Evolutionary conservation across 257 asterid species (phyloP), one percentile per base, ranked within the genome.

Genomic region (Linderniella brevidens): DNA sequence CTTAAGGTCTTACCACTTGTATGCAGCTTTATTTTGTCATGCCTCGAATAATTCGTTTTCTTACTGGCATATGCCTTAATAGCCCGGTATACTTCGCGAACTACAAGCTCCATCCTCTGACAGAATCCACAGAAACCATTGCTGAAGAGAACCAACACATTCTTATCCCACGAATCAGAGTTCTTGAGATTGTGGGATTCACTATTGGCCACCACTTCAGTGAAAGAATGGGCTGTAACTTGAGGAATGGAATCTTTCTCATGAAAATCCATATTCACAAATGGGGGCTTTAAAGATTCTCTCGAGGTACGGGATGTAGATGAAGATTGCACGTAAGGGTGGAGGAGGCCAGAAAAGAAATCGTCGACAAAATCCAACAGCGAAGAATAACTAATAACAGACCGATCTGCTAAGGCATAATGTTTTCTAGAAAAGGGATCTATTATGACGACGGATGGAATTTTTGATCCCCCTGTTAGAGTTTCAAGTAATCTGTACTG

Each of bases 71-170:
- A 76, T 29, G 68, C 70, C 58, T 70, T 70, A 62, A 80, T 69
- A 49, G 87, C 82, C 54, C 80, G 79, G 62, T 72, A 68, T 50
- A 77, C 92, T 79, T 88, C 98, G 59, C 95, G 98, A 59, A 88
- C 92, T 58, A 84, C 73, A 58, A 78, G 65, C 73, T 88, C 95
- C 92, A 77, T 79, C 73, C 94, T 76, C 68, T 76, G 94, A 71
- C 98, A 88, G 76, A 88, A 84, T 18, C 94, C 94, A 72, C 98
- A 88, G 95, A 95, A 88, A 69, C 58, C 68, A 49, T 68, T 78
- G 72, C 79, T 80, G 48, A 88, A 84, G 60, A 88, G 92, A 64
- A 88, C 90, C 64, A 88, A 59, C 42, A 74, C 76, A 58, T 80
- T 72, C 58, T 67, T 69, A 64, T 69, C 69, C 74, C 73, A 64